Evolutionary conservation across 352 stramenopile species (phyloP).

Genomic region (Globisporangium splendens): DNA sequence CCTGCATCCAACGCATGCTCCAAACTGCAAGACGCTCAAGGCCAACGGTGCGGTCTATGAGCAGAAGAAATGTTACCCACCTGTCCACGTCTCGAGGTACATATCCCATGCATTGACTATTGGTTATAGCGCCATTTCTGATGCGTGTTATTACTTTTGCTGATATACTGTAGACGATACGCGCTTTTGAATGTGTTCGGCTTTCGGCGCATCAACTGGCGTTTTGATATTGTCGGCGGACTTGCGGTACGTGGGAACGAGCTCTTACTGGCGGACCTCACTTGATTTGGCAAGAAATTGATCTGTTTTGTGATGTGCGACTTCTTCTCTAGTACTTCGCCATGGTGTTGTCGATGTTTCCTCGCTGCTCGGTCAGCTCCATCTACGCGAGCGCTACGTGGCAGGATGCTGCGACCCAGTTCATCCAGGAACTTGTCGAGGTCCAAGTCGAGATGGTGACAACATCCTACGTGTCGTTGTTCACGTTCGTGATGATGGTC

Average conservation of each 20-base stretch:
- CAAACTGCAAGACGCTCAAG: slow-evolving; percentile 36
- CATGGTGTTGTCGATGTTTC: slow-evolving; percentile 91
- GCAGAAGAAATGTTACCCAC: slow-evolving; percentile 81
- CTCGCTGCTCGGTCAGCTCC: slow-evolving; percentile 77
- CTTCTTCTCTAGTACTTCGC: slow-evolving; percentile 76
- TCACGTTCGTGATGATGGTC: slow-evolving; percentile 55
- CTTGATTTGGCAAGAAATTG: background rate
- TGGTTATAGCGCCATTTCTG: background rate
- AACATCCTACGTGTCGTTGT: slow-evolving; percentile 71
- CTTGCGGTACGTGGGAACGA: slow-evolving; percentile 48
- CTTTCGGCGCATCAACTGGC: slow-evolving; percentile 92
- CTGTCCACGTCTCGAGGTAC: slow-evolving; percentile 67
- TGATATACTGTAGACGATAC: slow-evolving; percentile 48
- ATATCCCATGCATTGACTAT: background rate
- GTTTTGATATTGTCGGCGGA: slow-evolving; percentile 90
- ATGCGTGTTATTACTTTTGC: background rate
- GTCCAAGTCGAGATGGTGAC: slow-evolving; percentile 71
- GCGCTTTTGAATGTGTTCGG: slow-evolving; percentile 81
- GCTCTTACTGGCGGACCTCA: too few relatives aligned
- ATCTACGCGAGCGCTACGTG: slow-evolving; percentile 64
- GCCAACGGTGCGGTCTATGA: slow-evolving; percentile 78
- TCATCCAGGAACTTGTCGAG: slow-evolving; percentile 47
- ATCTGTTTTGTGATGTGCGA: background rate
- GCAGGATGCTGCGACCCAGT: slow-evolving; percentile 33
- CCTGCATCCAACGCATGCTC: slow-evolving; percentile 88